Evolutionary conservation across 1,284 basidiomycete species (phyloP).

Genomic region (Ustilago shanxiensis): DNA sequence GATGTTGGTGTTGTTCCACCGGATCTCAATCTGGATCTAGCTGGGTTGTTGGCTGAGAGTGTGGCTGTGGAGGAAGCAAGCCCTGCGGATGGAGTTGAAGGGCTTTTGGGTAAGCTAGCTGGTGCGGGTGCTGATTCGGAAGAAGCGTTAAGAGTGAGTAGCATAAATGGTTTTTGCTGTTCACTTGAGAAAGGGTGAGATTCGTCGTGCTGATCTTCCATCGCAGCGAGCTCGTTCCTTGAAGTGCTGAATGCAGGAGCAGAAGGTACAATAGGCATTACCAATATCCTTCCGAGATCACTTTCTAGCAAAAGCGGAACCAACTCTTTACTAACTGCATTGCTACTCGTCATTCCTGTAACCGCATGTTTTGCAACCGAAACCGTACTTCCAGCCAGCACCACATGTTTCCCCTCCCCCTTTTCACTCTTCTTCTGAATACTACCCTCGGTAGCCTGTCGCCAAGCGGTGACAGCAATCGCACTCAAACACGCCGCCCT

Average conservation of each 20-base stretch:
- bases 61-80: conserved; percentile 29
- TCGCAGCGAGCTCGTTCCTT: conserved; percentile 13
- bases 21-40: conserved; percentile 33
- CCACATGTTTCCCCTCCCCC: conserved; percentile 2
- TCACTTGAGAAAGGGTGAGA: not conserved
- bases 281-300: conserved; percentile 36
- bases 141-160: conserved; percentile 44
- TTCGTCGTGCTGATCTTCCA: conserved; percentile 15
- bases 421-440: not conserved
- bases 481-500: conserved; percentile 38
- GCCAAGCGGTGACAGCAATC: conserved; percentile 38
- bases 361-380: conserved; percentile 30
- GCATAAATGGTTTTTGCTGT: conserved; percentile 38
- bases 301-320: conserved; percentile 43
- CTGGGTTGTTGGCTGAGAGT: conserved; percentile 21
- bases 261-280: conserved; percentile 42
- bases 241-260: conserved; percentile 6
- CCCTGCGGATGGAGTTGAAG: conserved; percentile 14
- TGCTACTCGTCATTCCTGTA: conserved; percentile 12
- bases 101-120: not conserved
- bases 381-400: conserved; percentile 23
- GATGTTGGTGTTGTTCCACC: conserved; percentile 42
- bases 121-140: conserved; percentile 1
- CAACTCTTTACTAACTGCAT: conserved; percentile 11
- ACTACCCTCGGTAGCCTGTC: conserved; percentile 23